Evolutionary conservation across 352 stramenopile species (phyloP), one percentile per base, ranked within the genome.

Genomic region (Globisporangium uncinulatum): DNA sequence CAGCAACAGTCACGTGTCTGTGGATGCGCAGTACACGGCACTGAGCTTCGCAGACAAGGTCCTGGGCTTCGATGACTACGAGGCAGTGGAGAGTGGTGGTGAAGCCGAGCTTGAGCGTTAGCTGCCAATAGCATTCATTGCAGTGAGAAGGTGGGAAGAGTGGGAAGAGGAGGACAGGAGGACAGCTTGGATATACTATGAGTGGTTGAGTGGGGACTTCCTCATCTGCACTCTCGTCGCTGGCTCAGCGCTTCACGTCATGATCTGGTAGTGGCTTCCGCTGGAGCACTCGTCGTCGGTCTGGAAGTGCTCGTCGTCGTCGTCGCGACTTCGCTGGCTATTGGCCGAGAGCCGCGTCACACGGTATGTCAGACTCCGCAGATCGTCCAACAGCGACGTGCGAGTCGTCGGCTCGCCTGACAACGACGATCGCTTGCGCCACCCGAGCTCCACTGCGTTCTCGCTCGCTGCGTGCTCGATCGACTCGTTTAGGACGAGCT

Each of bases 41-140:
- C 51, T 82, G 21, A 81, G 48, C 21, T 96, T 97, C 53, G 83
- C 78, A 1, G 78, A 92, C 58, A 87, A 95, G 41, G 72, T 97
- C 0, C 69, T 97, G 2, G 89, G 89, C 15, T 96, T 97, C 63
- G 87, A 96, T 55, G 87, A 95, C 66, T 92, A 90, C 54, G 75
- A 89, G 8, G 50, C 65, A 10, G 47, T 58, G 3, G 62, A 66
- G 15, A 56, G 72, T 1, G 56, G 62, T 7, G 44, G 51, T 14
- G 32, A 17, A 1, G 44, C 34, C 11, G 43, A 29, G 0, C 46
- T 19, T 14, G 47, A 47, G 9, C 20, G 42, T 4, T 32, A 55
- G 7, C 54, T 21, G 20, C 14, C 41, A 10, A 6, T 10, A 45
- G 39, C n/a, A n/a, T n/a, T n/a, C 17, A 44, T 14, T 44, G 39